These are phyloP conservation scores for Boletales sp. DNA, from an alignment of 768 basidiomycete species.

Conservation along the genomic window DNA sequence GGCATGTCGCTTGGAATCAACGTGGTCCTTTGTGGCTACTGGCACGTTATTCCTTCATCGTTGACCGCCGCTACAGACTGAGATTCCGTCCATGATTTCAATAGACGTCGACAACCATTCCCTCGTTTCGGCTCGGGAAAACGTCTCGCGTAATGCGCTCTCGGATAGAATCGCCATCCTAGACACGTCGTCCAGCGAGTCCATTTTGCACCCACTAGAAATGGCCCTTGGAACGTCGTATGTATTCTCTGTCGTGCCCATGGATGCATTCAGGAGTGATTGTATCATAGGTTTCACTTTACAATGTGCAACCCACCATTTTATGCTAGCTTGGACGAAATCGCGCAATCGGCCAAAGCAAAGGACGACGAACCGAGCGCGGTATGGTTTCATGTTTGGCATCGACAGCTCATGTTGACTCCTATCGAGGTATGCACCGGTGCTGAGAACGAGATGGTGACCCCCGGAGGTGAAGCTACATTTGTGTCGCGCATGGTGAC, in stretches of 20 bases:
- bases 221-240: conserved; percentile 4
- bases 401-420: neutral
- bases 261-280: neutral
- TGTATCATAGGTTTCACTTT: conserved; percentile 55
- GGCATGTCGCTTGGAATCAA: conserved; percentile 47
- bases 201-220: conserved; percentile 40
- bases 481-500: conserved; percentile 77
- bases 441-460: conserved; percentile 84
- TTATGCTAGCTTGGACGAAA: conserved; percentile 73
- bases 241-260: neutral
- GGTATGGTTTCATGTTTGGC: conserved; percentile 38
- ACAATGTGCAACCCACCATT: conserved; percentile 98
- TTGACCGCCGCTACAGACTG: neutral
- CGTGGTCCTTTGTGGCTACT: conserved; percentile 65
- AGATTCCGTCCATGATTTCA: neutral
- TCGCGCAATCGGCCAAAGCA: conserved; percentile 48
- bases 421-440: conserved; percentile 75
- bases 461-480: conserved; percentile 75
- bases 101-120: conserved; percentile 74
- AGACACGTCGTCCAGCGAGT: conserved; percentile 31
- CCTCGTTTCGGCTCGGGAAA: conserved; percentile 47
- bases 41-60: conserved; percentile 37
- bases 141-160: conserved; percentile 58
- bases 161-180: conserved; percentile 47
- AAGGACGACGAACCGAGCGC: conserved; percentile 71